Base-by-base conservation (phyloP, 345 rosid genomes). In the Zanthoxylum bungeanum region DNA sequence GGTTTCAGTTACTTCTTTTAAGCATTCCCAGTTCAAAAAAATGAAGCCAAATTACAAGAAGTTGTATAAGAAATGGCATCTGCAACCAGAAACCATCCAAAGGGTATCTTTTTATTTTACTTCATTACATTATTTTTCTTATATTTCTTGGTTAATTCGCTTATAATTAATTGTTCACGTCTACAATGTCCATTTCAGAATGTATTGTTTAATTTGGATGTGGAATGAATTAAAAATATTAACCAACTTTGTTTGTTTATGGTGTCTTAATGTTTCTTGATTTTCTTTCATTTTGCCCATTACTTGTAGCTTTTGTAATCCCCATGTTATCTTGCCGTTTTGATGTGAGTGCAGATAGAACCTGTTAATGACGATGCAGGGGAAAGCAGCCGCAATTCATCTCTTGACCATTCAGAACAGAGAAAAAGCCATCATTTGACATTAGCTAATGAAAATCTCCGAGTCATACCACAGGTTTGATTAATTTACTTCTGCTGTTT, bases 391-490 rank as follows among this genome's bases (percentile, higher is more conserved):
- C 12, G 6, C 49, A 44, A 14, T 14, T 4, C 19, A 44, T n/a
- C n/a, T n/a, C n/a, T n/a, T n/a, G n/a, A 92, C 70, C 72, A 78
- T 73, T 83, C 82, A 21, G 87, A 83, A 82, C 93, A 79, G 70
- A 90, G 87, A 77, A 78, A 68, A 34, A 90, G 89, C 59, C 89
- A 88, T 68, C 88, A 91, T 61, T 83, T 87, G 78, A 88, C 85
- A 83, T 77, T 92, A 21, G 75, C 84, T 63, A 83, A 71, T 11
- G 91, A 89, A 36, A 75, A 77, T 57, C 88, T 77, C 71, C 91
- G 84, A 82, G 72, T 84, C 75, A 91, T 94, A 63, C 98, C 97
- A 42, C 96, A 94, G 98, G 98, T 94, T 79, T 65, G 78, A 46
- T 79, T 65, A 77, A 46, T 72, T 78, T 30, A 46, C 51, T 25